A percentile compares a stretch with the other conserved stretches of the same genome.
Conservation (phyloP, 306 rosid species). For the Citrullus colocynthis region DNA sequence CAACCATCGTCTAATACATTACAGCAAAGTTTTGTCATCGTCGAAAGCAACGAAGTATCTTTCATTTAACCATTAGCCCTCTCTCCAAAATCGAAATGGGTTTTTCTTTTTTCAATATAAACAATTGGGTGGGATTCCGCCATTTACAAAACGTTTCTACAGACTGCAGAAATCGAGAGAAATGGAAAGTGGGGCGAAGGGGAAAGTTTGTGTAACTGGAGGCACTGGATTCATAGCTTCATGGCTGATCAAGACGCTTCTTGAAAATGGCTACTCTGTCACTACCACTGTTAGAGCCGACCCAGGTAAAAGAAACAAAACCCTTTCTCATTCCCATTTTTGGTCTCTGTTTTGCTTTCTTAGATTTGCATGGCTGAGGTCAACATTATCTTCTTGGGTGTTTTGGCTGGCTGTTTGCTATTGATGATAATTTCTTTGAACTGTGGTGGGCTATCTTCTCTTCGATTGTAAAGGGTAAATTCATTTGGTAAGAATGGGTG, state of each 20-base stretch:
- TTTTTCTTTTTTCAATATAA: background rate
- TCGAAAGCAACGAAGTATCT: no score
- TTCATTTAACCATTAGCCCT: no score
- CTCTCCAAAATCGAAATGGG: background rate
- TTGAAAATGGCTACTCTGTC: constrained; percentile 37
- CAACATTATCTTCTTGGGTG: background rate
- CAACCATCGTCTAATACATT: no score
- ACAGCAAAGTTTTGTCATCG: no score
- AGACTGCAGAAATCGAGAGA: background rate
- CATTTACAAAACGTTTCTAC: background rate
- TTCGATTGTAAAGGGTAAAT: background rate
- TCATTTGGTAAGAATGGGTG: background rate
- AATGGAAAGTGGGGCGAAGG: constrained; percentile 3
- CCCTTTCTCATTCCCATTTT: background rate
- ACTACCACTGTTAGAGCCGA: constrained; percentile 37
- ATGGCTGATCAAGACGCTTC: constrained; percentile 55
- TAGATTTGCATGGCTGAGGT: background rate
- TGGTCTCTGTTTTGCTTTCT: background rate
- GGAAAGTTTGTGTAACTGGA: constrained; percentile 31
- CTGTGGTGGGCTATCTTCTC: background rate
- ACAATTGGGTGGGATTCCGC: background rate
- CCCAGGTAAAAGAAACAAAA: constrained; percentile 9
- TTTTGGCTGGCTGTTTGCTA: background rate
- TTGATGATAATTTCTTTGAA: background rate
- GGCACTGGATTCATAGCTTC: constrained; percentile 49